Conservation (phyloP, 257 asterid genomes). For the Jacaranda mimosifolia region DNA sequence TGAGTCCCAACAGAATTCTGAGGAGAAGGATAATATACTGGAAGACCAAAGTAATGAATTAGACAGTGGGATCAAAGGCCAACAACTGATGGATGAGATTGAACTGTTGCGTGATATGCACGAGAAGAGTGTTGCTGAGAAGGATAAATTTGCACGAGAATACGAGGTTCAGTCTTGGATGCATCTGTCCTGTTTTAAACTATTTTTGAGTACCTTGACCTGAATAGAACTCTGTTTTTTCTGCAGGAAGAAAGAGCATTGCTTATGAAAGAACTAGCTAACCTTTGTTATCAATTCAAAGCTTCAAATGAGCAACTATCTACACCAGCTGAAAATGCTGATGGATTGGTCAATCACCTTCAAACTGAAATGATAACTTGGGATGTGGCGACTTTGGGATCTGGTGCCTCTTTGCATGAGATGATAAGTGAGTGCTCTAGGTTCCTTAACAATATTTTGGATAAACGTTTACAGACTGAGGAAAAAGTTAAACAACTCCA, state of each 20-base stretch:
- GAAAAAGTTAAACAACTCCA: conserved; percentile 57
- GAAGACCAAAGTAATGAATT: conserved; percentile 54
- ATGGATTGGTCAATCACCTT: conserved; percentile 40
- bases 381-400: conserved; percentile 22
- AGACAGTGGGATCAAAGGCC: conserved; percentile 56
- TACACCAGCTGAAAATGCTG: conserved; percentile 39
- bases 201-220: conserved; percentile 28
- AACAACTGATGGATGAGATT: conserved; percentile 62
- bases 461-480: conserved; percentile 47
- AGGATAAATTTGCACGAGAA: conserved; percentile 53
- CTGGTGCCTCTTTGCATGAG: conserved; percentile 58
- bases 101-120: conserved; percentile 63
- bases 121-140: conserved; percentile 63
- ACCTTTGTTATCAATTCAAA: conserved; percentile 56
- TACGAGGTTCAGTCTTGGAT: conserved; percentile 65
- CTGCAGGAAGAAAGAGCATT: conserved; percentile 73
- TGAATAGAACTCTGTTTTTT: conserved; percentile 35
- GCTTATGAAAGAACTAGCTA: conserved; percentile 56
- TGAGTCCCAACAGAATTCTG: conserved; percentile 65
- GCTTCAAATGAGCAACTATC: conserved; percentile 43
- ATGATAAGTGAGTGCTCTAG: conserved; percentile 62
- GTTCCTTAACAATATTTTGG: conserved; percentile 46
- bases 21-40: conserved; percentile 53
- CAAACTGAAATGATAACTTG: conserved; percentile 22
- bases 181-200: conserved; percentile 27